Evolutionary conservation across 108 stramenopile species (phyloP), one percentile per base, ranked within the genome.

Genomic region (Cyclotella distinguenda): DNA sequence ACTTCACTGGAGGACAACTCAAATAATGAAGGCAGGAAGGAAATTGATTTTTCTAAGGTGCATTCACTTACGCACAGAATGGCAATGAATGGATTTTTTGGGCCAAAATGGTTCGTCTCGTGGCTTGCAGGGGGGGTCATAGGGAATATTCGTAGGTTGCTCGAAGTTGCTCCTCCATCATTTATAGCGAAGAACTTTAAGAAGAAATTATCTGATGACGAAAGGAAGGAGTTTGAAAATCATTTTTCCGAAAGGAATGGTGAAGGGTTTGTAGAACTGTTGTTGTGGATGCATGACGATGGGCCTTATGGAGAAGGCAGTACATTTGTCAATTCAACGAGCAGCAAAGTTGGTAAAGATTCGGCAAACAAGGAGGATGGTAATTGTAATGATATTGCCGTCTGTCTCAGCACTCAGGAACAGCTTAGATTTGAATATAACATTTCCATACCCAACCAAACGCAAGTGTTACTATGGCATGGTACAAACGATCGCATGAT

Each of bases 401-500:
- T 68, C 8, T 68, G 67, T 22, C 46, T 68, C 23, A 68, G 51
- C 34, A 58, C 67, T 35, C 67, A 68, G 35, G 39, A 68, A 49
- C 56, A 68, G 10, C 67, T 68, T 32, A 56, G 67, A 16, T 11
- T 68, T 13, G 26, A 48, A 18, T 68, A 68, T 10, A 49, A 57
- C 12, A 36, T 33, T 1, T 38, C 35, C 11, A 45, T 68, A 5
- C 67, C 67, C 2, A 31, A 19, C 23, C 67, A 58, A 28, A 57
- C 36, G 56, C n/a, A 57, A 39, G 56, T 68, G 19, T 28, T 68
- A n/a, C 30, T 68, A 11, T 68, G 45, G 45, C 67, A 68, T 68
- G 67, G 67, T 13, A 54, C 55, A 48, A 49, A 68, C 47, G 67
- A 68, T 50, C 39, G 27, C 16, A 68, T 68, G 67, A 57, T 68